phyloP scores from a whole-genome alignment of 495 filamentous ascomycete genomes.

The Xanthoparmelia taractica region DNA sequence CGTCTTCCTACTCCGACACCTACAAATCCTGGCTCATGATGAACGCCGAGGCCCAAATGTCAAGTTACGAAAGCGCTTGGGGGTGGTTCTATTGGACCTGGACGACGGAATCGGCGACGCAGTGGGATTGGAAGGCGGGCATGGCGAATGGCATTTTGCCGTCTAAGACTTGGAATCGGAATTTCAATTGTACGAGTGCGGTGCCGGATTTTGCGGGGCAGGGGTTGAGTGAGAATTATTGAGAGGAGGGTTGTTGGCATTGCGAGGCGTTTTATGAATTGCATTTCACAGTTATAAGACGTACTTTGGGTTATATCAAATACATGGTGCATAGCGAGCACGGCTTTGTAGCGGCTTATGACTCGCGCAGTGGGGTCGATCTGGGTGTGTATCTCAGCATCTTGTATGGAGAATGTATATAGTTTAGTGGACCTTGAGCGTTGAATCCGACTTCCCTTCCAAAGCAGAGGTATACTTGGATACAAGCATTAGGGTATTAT shows the following conservation, averaged over 20 bases:
- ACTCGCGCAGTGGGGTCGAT: neutral
- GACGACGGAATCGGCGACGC: slow-evolving; percentile 67
- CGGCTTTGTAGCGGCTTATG: neutral
- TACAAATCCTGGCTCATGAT: slow-evolving; percentile 84
- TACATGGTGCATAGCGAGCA: neutral
- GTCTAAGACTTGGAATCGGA: slow-evolving; percentile 61
- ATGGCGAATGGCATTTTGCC: slow-evolving; percentile 80
- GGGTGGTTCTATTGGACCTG: slow-evolving; percentile 99
- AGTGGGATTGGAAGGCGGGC: slow-evolving; percentile 85
- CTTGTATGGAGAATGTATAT: neutral
- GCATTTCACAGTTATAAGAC: neutral
- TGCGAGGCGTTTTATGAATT: neutral
- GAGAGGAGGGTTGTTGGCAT: slow-evolving; percentile 11
- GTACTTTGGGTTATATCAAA: neutral
- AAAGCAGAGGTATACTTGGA: no score
- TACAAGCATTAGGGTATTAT: no score
- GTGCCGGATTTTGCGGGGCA: slow-evolving; percentile 62
- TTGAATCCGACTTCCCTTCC: neutral
- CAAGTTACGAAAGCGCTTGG: slow-evolving; percentile 78
- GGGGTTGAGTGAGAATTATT: slow-evolving; percentile 63
- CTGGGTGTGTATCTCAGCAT: neutral
- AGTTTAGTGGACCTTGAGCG: neutral
- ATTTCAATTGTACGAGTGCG: slow-evolving; percentile 62
- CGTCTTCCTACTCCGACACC: slow-evolving; percentile 52
- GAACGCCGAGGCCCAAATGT: slow-evolving; percentile 95